A percentile compares a stretch with the other conserved stretches of the same genome.
Conservation (phyloP, 2,329 filamentous ascomycete species). For the Hypoxylon sp. region DNA sequence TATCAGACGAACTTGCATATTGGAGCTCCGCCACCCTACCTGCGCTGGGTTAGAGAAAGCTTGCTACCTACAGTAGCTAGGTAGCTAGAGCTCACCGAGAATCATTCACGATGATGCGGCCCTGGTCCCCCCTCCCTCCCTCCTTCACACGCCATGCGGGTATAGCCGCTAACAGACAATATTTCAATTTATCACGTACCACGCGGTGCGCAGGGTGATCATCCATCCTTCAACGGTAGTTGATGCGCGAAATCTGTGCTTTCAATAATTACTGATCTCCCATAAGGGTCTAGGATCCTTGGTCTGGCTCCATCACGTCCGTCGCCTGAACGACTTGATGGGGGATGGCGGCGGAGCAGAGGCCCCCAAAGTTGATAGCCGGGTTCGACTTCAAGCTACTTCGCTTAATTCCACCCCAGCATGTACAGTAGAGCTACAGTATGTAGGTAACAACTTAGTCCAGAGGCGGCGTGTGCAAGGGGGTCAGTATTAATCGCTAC, state of each 20-base stretch:
- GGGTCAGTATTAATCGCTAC: too few relatives aligned
- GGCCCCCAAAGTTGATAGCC: slow-evolving; percentile 24
- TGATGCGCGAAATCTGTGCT: slow-evolving; percentile 7
- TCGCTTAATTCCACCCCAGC: slow-evolving; percentile 23
- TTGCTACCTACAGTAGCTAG: too few relatives aligned
- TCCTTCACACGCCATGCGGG: background rate
- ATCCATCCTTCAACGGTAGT: background rate
- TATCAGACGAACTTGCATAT: slow-evolving; percentile 30
- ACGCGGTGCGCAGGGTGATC: slow-evolving; percentile 10
- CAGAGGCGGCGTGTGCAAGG: slow-evolving; percentile 18
- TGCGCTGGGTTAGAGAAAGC: too few relatives aligned
- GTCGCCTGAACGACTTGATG: slow-evolving; percentile 14
- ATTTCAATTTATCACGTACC: slow-evolving; percentile 25
- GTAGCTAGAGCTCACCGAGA: slow-evolving; percentile 14
- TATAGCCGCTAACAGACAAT: slow-evolving; percentile 11
- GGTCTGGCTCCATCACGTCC: slow-evolving; percentile 1
- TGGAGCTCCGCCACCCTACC: slow-evolving; percentile 21
- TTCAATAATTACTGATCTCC: slow-evolving; percentile 7
- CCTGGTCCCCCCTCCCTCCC: slow-evolving; percentile 1
- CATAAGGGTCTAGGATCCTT: background rate
- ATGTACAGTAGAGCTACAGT: too few relatives aligned
- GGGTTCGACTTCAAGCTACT: slow-evolving; percentile 26
- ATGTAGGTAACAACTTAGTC: background rate
- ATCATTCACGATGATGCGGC: slow-evolving; percentile 24
- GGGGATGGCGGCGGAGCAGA: slow-evolving; percentile 28